Evolutionary conservation across 176 grass and related monocot species (phyloP).

Genomic region (Carex cristatella): DNA sequence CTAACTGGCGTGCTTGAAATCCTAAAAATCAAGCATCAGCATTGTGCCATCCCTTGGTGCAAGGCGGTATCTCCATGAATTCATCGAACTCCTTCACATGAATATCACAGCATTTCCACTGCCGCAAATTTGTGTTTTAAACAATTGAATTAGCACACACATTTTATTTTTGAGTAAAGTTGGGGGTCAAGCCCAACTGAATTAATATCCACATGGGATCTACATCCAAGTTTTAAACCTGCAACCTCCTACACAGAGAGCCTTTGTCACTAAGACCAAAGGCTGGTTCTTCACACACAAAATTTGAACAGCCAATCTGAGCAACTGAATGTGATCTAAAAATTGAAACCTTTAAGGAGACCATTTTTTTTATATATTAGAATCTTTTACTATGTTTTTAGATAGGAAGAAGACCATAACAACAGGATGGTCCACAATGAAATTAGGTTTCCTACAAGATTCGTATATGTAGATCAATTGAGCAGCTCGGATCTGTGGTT

Average conservation of each 20-base stretch:
- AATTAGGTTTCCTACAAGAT: background rate
- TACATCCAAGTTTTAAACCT: no score
- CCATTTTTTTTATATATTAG: background rate
- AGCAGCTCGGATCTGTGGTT: background rate
- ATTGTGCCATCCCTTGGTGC: conserved; percentile 92
- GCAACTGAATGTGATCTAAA: background rate
- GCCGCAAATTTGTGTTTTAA: conserved; percentile 13
- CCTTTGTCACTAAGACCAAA: no score
- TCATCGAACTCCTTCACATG: conserved; percentile 97
- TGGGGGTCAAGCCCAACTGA: no score
- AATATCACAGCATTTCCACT: conserved; percentile 98
- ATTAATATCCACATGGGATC: no score
- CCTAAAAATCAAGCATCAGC: conserved; percentile 56
- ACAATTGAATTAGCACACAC: background rate
- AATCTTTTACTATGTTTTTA: background rate
- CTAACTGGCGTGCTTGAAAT: background rate
- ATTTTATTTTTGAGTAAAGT: no score
- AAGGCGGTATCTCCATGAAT: conserved; percentile 89
- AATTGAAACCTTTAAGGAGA: background rate
- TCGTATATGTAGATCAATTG: background rate
- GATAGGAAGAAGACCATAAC: background rate
- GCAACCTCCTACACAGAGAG: no score
- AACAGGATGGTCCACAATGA: background rate
- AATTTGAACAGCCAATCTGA: background rate
- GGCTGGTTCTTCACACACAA: background rate